Evolutionary conservation across 2,329 filamentous ascomycete genomes (phyloP), one percentile per base, ranked within the genome.

Genomic region (Clonostachys rosea): DNA sequence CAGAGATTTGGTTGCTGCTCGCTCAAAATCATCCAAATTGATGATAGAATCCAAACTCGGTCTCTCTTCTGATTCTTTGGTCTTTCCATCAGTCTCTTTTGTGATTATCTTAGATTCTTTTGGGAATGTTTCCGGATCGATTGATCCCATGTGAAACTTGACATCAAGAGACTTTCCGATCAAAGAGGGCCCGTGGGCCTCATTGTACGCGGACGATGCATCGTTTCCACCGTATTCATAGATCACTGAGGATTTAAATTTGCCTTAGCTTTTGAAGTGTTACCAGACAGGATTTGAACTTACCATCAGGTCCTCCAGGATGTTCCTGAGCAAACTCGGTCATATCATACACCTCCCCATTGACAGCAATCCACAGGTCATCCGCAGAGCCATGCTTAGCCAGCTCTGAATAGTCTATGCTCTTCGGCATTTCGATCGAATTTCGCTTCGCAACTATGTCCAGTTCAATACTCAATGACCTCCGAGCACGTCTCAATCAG

Each of bases 361-460:
- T 75, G 37, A 87, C 75, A 34, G 86, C 81, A 51, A 87, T 76
- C 84, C 84, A 88, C 57, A 78, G 72, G 56, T 81, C 74, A 35
- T 71, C 60, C 6, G 68, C 40, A 30, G 34, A 35, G 40, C 20
- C 16, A 30, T 47, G 45, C 20, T 42, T 30, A 8, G 24, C 24
- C 24, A 30, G 24, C 24, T 30, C 24, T 30, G 24, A 10, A 30
- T 30, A 30, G 9, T 30, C 24, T 10, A 30, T 8, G 24, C 24
- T 30, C 9, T 30, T 30, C 24, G 24, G 24, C 24, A 30, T 30
- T 30, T 30, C 24, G 9, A 30, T 30, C 24, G 9, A 30, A 30
- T 30, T 30, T 30, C 9, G 24, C 24, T 30, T 30, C 24, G 9
- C 9, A 30, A 10, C 24, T 30, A 10, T 30, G 24, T 30, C 8